Evolutionary conservation across 2,329 filamentous ascomycete species (phyloP), one percentile per base, ranked within the genome.

Genomic region (Fusarium redolens): DNA sequence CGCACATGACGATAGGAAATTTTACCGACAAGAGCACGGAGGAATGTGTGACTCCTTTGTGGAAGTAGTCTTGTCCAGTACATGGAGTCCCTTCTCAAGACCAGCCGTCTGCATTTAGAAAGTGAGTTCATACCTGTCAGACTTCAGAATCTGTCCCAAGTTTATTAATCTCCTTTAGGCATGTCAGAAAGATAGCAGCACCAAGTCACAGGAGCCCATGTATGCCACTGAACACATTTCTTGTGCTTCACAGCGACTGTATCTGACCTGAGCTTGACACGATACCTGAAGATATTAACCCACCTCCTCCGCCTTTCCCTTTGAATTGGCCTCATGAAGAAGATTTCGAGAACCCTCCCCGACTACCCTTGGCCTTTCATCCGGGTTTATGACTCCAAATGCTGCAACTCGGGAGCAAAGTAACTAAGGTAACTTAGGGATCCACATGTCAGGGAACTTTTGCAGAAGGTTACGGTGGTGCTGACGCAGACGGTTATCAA

Each of bases 361-460:
- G 7, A 25, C 3, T 6, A 43, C 5, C 18, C 30, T 20, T 31
- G 4, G 3, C n/a, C 10, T 44, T 57, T 61, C 14, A 37, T 44
- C n/a, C 37, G n/a, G 43, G 41, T n/a, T 22, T 55, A 31, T 2
- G 25, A 65, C 57, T 18, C 14, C 30, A 25, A 61, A 18, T 4
- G 9, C 9, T 18, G 2, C 7, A 3, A 3, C 1, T 4, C 6
- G 30, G 22, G 12, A 44, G 1, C 6, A n/a, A 8, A 13, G 13
- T 28, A 14, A 55, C 14, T 8, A 3, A 18, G 28, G 4, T 17
- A 37, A 18, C 18, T 13, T 5, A 38, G 20, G 38, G 11, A 28
- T 38, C 50, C 50, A 57, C 40, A n/a, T 38, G 40, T 17, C 18
- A 30, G 5, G 50, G 37, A 28, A 28, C 17, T 25, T 60, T 55